Base-by-base conservation (phyloP, 192 early-diverging fungal species). In the Haplosporangium gracile region DNA sequence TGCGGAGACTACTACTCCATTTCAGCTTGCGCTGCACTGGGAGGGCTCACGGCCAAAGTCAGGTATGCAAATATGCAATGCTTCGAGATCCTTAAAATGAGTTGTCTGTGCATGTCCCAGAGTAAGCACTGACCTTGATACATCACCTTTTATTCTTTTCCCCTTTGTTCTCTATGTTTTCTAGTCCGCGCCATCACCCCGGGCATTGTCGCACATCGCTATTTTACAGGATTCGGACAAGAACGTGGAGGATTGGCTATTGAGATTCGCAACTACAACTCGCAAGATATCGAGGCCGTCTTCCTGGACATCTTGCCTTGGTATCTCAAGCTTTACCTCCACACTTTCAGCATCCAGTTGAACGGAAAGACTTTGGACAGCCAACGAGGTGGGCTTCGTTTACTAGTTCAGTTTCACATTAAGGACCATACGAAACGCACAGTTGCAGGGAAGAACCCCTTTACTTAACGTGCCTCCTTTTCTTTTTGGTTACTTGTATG, bases 241-340 rank as follows among this genome's bases (percentile, higher is more conserved):
- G 97, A 97, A 79, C 91, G 94, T 36, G 97, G 97, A 38, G 96
- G 96, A 16, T 82, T 99, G 7, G 92, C 91, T 53, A 88, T 96
- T 5, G 91, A 93, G 32, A 84, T 99, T 5, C 87, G 85, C n/a
- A 99, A 98, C 78, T 88, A 90, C 72, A 83, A 93, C 68, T 80
- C 83, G 4, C 76, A 82, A 15, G 79, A 88, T 60, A 60, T 92
- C 2, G 79, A 85, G 11, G 88, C 96, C 13, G 88, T 90, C 36
- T 97, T 95, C 81, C 87, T 95, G 51, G 96, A 98, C 77, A 89
- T 93, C 8, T 85, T 98, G 16, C 98, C 98, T 1, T 99, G 98
- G 98, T 97, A 93, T 80, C 89, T 99, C 22, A 96, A 96, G 68
- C 77, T 97, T 15, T 99, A 97, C 89, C 87, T 96, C 24, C 97